These are phyloP conservation scores for Debaryomyces castellii DNA, from an alignment of 805 yeast genomes.

Conservation along the genomic window DNA sequence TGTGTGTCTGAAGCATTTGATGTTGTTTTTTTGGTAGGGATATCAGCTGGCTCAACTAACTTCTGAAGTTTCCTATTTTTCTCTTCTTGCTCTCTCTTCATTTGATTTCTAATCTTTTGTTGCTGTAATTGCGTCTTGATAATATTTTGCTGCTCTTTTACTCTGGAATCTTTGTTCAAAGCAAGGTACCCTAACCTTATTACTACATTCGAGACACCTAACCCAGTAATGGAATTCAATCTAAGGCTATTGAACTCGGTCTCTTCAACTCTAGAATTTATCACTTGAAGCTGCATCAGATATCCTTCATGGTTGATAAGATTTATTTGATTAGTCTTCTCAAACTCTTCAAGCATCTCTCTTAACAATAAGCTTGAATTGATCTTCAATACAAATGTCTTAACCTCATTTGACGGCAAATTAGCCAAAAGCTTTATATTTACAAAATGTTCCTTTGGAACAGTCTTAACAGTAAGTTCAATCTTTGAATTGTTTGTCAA, in stretches of 20 bases:
- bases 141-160: constrained; percentile 21
- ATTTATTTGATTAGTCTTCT: not conserved
- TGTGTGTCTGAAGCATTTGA: not conserved
- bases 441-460: constrained; percentile 5
- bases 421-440: constrained; percentile 17
- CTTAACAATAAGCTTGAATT: not conserved
- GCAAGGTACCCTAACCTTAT: constrained; percentile 18
- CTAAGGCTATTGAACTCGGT: constrained; percentile 7
- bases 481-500: constrained; percentile 35
- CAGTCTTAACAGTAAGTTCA: constrained; percentile 13
- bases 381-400: constrained; percentile 3
- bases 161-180: constrained; percentile 2
- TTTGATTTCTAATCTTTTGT: constrained; percentile 12
- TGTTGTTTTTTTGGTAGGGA: not conserved
- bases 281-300: constrained; percentile 11
- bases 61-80: constrained; percentile 8
- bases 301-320: constrained; percentile 1
- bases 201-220: constrained; percentile 19
- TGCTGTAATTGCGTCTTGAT: constrained; percentile 17
- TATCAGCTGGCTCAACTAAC: constrained; percentile 4
- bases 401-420: constrained; percentile 4
- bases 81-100: constrained; percentile 9
- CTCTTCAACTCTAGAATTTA: constrained; percentile 12
- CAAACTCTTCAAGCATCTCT: constrained; percentile 6
- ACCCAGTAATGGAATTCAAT: constrained; percentile 20